Evolutionary conservation across 2,329 filamentous ascomycete species (phyloP).

Genomic region (Beauveria caledonica): DNA sequence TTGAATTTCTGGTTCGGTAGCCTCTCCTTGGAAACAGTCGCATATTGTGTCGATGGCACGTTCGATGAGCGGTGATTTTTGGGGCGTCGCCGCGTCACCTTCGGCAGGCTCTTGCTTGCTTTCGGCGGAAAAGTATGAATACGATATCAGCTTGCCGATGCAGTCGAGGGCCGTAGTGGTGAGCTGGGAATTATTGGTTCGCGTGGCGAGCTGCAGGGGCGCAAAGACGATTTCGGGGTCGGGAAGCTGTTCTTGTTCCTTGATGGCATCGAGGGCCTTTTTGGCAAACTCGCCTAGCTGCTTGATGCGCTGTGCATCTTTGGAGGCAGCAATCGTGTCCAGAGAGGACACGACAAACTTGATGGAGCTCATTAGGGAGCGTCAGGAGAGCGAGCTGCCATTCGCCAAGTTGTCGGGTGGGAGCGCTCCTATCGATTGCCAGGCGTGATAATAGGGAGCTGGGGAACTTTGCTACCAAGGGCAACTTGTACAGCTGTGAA

Average conservation of each 20-base stretch:
- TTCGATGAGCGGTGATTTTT: constrained; percentile 72
- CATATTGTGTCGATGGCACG: constrained; percentile 98
- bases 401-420: constrained; percentile 24
- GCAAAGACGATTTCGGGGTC: constrained; percentile 89
- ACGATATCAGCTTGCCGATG: constrained; percentile 97
- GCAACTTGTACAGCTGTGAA: not conserved
- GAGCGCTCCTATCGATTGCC: not conserved
- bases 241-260: constrained; percentile 73
- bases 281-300: constrained; percentile 75
- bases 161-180: constrained; percentile 90
- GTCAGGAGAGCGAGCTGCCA: constrained; percentile 33
- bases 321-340: constrained; percentile 84
- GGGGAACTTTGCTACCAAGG: not conserved
- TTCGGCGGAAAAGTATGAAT: constrained; percentile 88
- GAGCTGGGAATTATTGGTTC: constrained; percentile 74
- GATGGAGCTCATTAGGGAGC: constrained; percentile 76
- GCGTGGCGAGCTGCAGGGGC: constrained; percentile 82
- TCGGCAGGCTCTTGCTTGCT: constrained; percentile 35
- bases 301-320: constrained; percentile 78
- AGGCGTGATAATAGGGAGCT: not conserved
- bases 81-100: constrained; percentile 31
- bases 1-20: constrained; percentile 84
- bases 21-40: constrained; percentile 96
- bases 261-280: constrained; percentile 76
- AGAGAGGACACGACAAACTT: constrained; percentile 93